Percentiles rank a stretch among this genome's conserved stretches.
Conservation (phyloP, 148 eudicot species). For the Cornus controversa region DNA sequence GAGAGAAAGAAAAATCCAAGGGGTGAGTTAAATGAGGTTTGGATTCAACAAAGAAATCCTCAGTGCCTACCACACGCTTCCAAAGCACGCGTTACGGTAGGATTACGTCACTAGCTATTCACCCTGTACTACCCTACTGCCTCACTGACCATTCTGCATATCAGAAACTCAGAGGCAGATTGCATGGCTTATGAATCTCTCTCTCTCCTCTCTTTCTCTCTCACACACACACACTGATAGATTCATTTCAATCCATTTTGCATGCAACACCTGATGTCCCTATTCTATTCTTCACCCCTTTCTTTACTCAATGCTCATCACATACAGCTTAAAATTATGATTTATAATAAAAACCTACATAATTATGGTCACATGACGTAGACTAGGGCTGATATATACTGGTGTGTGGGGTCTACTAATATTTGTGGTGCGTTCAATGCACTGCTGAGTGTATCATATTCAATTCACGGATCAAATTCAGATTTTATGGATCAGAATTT, state of each 20-base stretch:
- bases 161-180: not conserved
- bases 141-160: conserved; percentile 6
- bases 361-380: too few relatives aligned
- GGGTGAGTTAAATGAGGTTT: not conserved
- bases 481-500: too few relatives aligned
- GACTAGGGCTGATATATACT: too few relatives aligned
- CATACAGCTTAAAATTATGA: not conserved
- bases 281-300: not conserved
- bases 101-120: not conserved
- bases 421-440: too few relatives aligned
- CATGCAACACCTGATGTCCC: conserved; percentile 3
- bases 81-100: conserved; percentile 7
- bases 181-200: conserved; percentile 10
- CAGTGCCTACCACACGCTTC: conserved; percentile 7
- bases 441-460: too few relatives aligned
- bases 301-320: not conserved
- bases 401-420: too few relatives aligned
- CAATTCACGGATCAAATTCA: too few relatives aligned
- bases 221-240: not conserved
- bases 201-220: not conserved
- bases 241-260: not conserved
- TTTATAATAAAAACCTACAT: too few relatives aligned
- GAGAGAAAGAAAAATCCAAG: not conserved
- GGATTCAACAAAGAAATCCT: conserved; percentile 1
- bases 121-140: not conserved